Conservation (phyloP, 1,139 yeast species). For the Debaryomycetaceae sp. region DNA sequence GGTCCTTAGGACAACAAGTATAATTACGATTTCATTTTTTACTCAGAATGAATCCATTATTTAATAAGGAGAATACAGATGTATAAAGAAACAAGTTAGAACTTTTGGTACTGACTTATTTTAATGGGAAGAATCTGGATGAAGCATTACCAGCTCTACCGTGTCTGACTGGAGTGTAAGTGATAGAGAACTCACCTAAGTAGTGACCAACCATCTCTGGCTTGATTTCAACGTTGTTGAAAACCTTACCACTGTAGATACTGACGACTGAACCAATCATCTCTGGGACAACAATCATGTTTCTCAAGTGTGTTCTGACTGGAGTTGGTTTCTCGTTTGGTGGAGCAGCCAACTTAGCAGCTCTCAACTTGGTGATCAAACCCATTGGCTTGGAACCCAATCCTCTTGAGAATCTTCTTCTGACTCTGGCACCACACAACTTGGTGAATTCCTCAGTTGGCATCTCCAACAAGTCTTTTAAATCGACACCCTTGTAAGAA, state of each 20-base stretch:
- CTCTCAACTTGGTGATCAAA: constrained; percentile 96
- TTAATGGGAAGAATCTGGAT: constrained; percentile 74
- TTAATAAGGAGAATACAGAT: background rate
- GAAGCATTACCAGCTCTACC: constrained; percentile 99
- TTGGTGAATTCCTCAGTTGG: constrained; percentile 96
- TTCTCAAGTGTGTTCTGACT: constrained; percentile 99
- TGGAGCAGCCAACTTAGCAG: constrained; percentile 89
- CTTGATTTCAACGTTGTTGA: constrained; percentile 98
- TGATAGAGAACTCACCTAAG: constrained; percentile 99
- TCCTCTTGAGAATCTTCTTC: constrained; percentile 99
- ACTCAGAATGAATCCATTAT: background rate
- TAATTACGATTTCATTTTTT: background rate
- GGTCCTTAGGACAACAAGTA: no score
- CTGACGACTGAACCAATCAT: constrained; percentile 99
- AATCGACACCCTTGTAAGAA: constrained; percentile 98
- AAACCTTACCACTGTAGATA: constrained; percentile 99
- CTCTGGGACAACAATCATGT: constrained; percentile 98
- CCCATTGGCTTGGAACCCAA: constrained; percentile 94
- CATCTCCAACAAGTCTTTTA: constrained; percentile 89
- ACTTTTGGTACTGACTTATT: constrained; percentile 22
- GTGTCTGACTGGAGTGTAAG: constrained; percentile 99
- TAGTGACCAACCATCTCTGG: constrained; percentile 99
- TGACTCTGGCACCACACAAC: constrained; percentile 97
- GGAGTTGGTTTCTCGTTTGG: constrained; percentile 96
- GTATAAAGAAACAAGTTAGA: background rate